Percentiles rank a stretch among this genome's conserved stretches.
Conservation (phyloP, 441 rosid genomes). For the Brassica balearica region DNA sequence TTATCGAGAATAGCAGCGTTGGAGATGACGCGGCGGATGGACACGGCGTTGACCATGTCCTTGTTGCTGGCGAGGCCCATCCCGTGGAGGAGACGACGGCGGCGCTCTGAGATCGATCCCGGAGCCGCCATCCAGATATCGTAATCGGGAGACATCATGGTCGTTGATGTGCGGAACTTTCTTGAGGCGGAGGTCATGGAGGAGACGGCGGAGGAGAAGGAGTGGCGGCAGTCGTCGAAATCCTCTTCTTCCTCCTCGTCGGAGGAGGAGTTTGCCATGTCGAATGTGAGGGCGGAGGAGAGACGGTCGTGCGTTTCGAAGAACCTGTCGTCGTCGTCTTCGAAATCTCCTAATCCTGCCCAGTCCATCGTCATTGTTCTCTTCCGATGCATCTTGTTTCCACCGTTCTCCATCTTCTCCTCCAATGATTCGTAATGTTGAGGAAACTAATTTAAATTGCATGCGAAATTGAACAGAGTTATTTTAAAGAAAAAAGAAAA, state of each 20-base stretch:
- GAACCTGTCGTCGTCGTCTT: constrained; percentile 73
- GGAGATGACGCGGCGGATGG: constrained; percentile 40
- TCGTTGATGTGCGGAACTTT: constrained; percentile 46
- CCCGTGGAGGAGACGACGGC: constrained; percentile 78
- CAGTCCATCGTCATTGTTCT: constrained; percentile 78
- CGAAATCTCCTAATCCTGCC: constrained; percentile 67
- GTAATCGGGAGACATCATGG: constrained; percentile 60
- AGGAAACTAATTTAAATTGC: constrained; percentile 16
- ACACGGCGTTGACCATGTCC: constrained; percentile 44
- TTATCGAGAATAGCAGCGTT: not conserved
- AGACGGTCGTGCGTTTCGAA: constrained; percentile 72
- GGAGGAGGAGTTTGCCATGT: constrained; percentile 59
- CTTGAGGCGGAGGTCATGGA: constrained; percentile 50
- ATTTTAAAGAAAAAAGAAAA: not conserved
- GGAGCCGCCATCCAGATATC: constrained; percentile 92
- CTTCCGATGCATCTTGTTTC: constrained; percentile 47
- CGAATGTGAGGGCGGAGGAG: constrained; percentile 54
- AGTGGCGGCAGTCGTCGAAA: constrained; percentile 71
- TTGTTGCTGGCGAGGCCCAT: constrained; percentile 69
- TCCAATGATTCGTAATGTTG: not conserved
- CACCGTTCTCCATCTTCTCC: constrained; percentile 33
- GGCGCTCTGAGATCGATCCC: constrained; percentile 77
- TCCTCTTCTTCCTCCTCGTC: constrained; percentile 63
- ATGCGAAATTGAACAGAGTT: not conserved
- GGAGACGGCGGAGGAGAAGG: constrained; percentile 68